Conservation (phyloP, 306 rosid genomes). For the Lathyrus aphaca region DNA sequence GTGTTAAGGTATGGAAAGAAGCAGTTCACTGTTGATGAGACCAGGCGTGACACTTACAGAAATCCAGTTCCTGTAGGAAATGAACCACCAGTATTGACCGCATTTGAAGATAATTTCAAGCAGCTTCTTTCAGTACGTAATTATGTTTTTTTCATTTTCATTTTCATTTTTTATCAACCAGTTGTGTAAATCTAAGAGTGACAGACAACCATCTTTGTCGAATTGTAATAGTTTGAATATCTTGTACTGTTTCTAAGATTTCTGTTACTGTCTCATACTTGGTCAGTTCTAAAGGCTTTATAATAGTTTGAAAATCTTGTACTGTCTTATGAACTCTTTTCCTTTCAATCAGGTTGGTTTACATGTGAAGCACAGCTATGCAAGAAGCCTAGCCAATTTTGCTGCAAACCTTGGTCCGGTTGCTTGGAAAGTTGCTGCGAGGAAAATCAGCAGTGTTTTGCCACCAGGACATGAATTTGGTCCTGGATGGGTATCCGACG, state of each 20-base stretch:
- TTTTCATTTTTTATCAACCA: conserved; percentile 18
- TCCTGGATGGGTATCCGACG: conserved; percentile 67
- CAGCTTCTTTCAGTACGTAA: conserved; percentile 71
- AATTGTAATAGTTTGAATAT: conserved; percentile 14
- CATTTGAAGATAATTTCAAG: conserved; percentile 65
- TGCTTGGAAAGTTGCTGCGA: conserved; percentile 83
- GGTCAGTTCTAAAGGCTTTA: neutral
- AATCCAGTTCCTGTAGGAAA: conserved; percentile 46
- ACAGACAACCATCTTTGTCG: conserved; percentile 16
- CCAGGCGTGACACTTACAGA: conserved; percentile 78
- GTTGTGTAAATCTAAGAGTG: conserved; percentile 15
- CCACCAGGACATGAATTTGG: conserved; percentile 67
- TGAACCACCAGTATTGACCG: conserved; percentile 47
- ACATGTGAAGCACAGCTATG: conserved; percentile 68
- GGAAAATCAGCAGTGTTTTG: conserved; percentile 65
- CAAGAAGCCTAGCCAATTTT: conserved; percentile 82
- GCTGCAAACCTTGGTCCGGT: conserved; percentile 83
- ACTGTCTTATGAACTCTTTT: neutral
- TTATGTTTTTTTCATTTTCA: neutral
- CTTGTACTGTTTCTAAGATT: neutral
- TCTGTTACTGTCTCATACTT: neutral
- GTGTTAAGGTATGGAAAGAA: conserved; percentile 79
- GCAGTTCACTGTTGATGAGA: conserved; percentile 74
- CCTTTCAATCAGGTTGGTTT: conserved; percentile 69
- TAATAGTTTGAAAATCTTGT: no score